Percentiles rank a stretch among this genome's conserved stretches.
Evolutionary conservation across 352 stramenopile genomes (phyloP).

Genomic region (Elongisporangium senticosum): DNA sequence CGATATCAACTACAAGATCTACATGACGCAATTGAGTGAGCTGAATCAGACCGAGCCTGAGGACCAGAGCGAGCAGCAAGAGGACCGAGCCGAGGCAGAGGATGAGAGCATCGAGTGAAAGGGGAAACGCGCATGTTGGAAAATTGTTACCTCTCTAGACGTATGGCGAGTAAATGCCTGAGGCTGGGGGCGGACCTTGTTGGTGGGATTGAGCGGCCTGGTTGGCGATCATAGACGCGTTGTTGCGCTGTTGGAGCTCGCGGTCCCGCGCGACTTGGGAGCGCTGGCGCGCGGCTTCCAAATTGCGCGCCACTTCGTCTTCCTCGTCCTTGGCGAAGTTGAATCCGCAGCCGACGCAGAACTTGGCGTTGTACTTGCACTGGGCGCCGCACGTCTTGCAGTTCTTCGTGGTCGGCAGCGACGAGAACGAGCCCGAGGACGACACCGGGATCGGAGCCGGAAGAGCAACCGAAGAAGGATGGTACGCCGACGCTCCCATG

Average conservation of each 20-base stretch:
- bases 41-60: conserved; percentile 13
- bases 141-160: conserved; percentile 6
- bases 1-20: conserved; percentile 72
- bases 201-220: conserved; percentile 46
- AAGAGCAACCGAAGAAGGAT: conserved; percentile 34
- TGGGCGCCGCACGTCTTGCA: conserved; percentile 58
- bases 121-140: not conserved
- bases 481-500: conserved; percentile 19
- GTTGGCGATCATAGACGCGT: conserved; percentile 63
- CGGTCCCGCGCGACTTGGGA: conserved; percentile 37
- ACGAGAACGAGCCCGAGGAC: conserved; percentile 30
- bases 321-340: conserved; percentile 77
- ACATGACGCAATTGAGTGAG: conserved; percentile 42
- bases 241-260: conserved; percentile 55
- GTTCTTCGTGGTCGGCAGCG: conserved; percentile 42
- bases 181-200: conserved; percentile 8
- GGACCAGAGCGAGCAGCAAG: conserved; percentile 5
- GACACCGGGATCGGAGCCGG: conserved; percentile 43
- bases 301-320: conserved; percentile 70
- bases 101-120: not conserved
- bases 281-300: conserved; percentile 53
- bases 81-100: conserved; percentile 6
- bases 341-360: conserved; percentile 75
- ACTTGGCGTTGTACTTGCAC: conserved; percentile 77
- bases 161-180: conserved; percentile 9